Evolutionary conservation across 1,284 basidiomycete genomes (phyloP), one percentile per base, ranked within the genome.

Genomic region (Cutaneotrichosporon sp.): DNA sequence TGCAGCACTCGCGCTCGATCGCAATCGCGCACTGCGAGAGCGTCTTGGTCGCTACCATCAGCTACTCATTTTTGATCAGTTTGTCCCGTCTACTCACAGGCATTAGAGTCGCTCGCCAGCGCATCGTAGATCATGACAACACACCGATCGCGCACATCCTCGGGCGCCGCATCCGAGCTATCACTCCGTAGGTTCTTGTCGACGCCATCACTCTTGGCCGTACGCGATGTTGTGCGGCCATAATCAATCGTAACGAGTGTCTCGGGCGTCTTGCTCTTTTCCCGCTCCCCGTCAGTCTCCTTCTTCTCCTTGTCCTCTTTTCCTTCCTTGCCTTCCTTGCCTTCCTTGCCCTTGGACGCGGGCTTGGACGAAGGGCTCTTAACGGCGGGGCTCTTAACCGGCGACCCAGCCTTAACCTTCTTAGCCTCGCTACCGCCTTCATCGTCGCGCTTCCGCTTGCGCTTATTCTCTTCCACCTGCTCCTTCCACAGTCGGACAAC

Each of bases 401-500:
- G 52, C 52, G 40, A 51, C 56, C 32, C 72, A n/a, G 70, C 71
- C 62, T 78, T 77, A 53, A 72, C 72, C 46, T 70, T 61, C 65
- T 78, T 78, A 16, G 67, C 69, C 40, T 76, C 75, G 7, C 26
- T 73, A 34, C 60, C 65, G 34, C 70, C 67, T 50, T 67, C 71
- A 7, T 62, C 63, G 57, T 63, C 62, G 70, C 72, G 75, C 71
- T 73, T 76, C 68, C 53, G 75, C 73, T 73, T 74, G 76, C 91
- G 92, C 62, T 90, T 81, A 67, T 70, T 89, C 72, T 86, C 87
- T 71, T 92, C 91, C 34, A 94, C 91, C 62, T 87, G 88, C 53
- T 84, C 86, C 81, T 94, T 93, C 92, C 92, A 95, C 76, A 89
- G 89, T 81, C 89, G 91, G 55, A 98, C 95, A 40, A 98, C 85